Conservation (phyloP, 2,329 filamentous ascomycete species). For the Cladophialophora chaetospira region DNA sequence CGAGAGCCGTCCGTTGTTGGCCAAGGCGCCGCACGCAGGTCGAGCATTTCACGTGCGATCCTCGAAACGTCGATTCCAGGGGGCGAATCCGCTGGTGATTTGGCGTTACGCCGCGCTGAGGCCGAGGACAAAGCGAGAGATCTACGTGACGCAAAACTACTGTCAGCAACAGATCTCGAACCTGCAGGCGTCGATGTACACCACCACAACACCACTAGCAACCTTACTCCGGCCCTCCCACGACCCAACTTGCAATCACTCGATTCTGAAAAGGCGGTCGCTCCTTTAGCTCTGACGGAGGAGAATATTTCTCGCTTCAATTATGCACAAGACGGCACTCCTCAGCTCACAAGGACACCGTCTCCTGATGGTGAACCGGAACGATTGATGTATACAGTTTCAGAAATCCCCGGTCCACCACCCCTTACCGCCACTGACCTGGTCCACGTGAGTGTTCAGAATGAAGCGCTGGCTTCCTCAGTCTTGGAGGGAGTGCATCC, state of each 20-base stretch:
- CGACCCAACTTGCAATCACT: background rate
- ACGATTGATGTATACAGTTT: background rate
- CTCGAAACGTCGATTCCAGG: conserved; percentile 30
- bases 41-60: conserved; percentile 35
- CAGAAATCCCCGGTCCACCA: conserved; percentile 26
- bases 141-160: conserved; percentile 57
- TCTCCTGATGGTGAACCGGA: conserved; percentile 6
- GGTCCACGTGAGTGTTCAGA: conserved; percentile 1
- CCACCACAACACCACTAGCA: background rate
- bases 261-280: background rate
- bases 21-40: conserved; percentile 36
- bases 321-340: conserved; percentile 7
- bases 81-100: conserved; percentile 45
- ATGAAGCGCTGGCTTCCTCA: conserved; percentile 9
- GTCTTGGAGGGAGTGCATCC: conserved; percentile 1
- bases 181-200: background rate
- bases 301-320: conserved; percentile 56
- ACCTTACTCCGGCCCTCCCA: background rate
- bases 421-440: conserved; percentile 16
- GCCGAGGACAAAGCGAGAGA: conserved; percentile 58
- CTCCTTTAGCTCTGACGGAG: conserved; percentile 47
- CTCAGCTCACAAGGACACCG: background rate
- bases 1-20: conserved; percentile 26
- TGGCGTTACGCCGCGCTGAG: conserved; percentile 48
- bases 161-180: conserved; percentile 46